Percentiles rank a stretch among this genome's conserved stretches.
Evolutionary conservation across 805 yeast species (phyloP).

Genomic region (Priceomyces haplophilus): DNA sequence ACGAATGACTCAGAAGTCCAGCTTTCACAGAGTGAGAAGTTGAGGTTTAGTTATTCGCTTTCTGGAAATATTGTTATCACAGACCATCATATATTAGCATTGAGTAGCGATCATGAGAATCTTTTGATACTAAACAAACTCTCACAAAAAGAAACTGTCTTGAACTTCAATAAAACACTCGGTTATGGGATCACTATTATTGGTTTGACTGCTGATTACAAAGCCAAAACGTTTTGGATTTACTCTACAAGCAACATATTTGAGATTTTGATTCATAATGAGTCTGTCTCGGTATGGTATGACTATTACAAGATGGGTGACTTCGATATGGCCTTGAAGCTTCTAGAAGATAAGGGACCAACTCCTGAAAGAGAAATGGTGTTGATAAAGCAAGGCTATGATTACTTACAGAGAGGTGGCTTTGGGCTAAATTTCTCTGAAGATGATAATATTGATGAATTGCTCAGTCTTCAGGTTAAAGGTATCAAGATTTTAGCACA

Average conservation of each 20-base stretch:
- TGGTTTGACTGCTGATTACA: constrained; percentile 31
- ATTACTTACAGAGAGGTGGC: constrained; percentile 30
- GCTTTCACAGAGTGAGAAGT: constrained; percentile 15
- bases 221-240: constrained; percentile 67
- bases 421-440: constrained; percentile 26
- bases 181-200: constrained; percentile 12
- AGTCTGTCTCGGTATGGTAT: constrained; percentile 73
- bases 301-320: constrained; percentile 37
- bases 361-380: constrained; percentile 27
- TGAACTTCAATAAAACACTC: constrained; percentile 3
- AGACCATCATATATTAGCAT: constrained; percentile 28
- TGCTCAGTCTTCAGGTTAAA: constrained; percentile 35
- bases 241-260: constrained; percentile 57
- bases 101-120: constrained; percentile 14
- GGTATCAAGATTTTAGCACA: constrained; percentile 49
- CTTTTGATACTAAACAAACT: constrained; percentile 30
- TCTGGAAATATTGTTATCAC: constrained; percentile 22
- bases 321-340: constrained; percentile 63
- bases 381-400: constrained; percentile 37
- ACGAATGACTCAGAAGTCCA: constrained; percentile 32
- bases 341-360: constrained; percentile 16
- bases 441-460: constrained; percentile 12
- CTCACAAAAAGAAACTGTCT: constrained; percentile 10
- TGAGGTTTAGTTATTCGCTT: constrained; percentile 10
- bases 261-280: constrained; percentile 70